Conservation (phyloP, 2,329 filamentous ascomycete species). For the Colletotrichum coccodes region DNA sequence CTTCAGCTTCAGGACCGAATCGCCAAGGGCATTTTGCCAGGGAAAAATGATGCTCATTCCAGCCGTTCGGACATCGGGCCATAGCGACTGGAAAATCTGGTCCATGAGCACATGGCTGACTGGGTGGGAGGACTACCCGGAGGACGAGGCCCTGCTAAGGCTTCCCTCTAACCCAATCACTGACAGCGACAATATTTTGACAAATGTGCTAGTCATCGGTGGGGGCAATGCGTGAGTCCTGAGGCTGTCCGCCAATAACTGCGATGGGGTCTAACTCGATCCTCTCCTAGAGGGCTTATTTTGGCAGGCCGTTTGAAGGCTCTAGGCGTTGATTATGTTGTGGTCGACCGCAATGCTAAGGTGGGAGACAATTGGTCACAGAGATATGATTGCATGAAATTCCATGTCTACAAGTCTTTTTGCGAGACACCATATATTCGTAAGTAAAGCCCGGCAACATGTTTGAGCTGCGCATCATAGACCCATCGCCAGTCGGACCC, state of each 20-base stretch:
- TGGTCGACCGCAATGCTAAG: slow-evolving; percentile 46
- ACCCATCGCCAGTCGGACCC: too few species aligned
- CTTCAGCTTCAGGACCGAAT: slow-evolving; percentile 44
- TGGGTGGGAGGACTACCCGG: slow-evolving; percentile 36
- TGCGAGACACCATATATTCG: slow-evolving; percentile 49
- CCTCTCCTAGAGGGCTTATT: slow-evolving; percentile 36
- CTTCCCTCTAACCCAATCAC: slow-evolving; percentile 35
- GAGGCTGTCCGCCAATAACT: accelerated
- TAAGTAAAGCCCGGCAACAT: slow-evolving; percentile 7
- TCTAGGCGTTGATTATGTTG: slow-evolving; percentile 44
- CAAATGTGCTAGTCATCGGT: slow-evolving; percentile 46
- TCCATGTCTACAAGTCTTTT: slow-evolving; percentile 49
- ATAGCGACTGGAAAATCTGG: slow-evolving; percentile 47
- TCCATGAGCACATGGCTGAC: slow-evolving; percentile 42
- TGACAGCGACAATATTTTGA: slow-evolving; percentile 35
- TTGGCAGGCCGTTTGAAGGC: slow-evolving; percentile 51
- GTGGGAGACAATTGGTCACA: slow-evolving; percentile 51
- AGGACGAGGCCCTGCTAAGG: slow-evolving; percentile 40
- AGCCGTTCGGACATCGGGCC: background rate
- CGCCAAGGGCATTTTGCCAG: slow-evolving; percentile 41
- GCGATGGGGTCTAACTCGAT: background rate
- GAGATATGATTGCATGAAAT: slow-evolving; percentile 50
- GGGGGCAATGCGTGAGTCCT: slow-evolving; percentile 44
- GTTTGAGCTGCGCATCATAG: too few species aligned
- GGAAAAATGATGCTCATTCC: slow-evolving; percentile 46